phyloP scores from a whole-genome alignment of 495 filamentous ascomycete species.

The Sporormia fimetaria region DNA sequence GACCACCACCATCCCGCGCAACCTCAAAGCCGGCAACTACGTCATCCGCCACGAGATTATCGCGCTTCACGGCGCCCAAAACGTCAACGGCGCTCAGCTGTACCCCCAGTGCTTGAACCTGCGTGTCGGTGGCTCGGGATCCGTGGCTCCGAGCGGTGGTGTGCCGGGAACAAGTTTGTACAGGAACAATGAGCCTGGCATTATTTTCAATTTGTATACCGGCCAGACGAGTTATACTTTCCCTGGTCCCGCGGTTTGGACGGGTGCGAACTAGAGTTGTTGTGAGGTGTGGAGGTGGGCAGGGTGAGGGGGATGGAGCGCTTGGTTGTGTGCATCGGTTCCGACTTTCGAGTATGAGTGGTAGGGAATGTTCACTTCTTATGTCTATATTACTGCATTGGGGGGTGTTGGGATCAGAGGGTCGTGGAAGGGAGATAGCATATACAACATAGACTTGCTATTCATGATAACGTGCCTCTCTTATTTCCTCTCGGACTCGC shows the following conservation, averaged over 20 bases:
- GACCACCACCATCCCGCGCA: background rate
- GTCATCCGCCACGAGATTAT: conserved; percentile 21
- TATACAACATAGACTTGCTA: too few species aligned
- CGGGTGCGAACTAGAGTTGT: conserved; percentile 8
- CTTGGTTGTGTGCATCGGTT: too few species aligned
- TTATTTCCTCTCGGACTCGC: too few species aligned
- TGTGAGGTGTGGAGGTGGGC: too few species aligned
- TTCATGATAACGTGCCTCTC: too few species aligned
- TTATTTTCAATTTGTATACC: conserved; percentile 14
- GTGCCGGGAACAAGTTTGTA: conserved; percentile 9
- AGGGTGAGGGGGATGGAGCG: too few species aligned
- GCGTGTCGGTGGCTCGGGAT: conserved; percentile 8
- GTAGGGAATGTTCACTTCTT: too few species aligned
- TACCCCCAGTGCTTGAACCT: conserved; percentile 20
- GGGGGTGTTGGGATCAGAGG: too few species aligned
- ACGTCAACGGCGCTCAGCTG: conserved; percentile 12
- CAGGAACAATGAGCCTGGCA: conserved; percentile 7
- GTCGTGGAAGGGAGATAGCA: too few species aligned
- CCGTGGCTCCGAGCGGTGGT: background rate
- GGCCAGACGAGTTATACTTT: conserved; percentile 3
- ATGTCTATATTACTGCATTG: too few species aligned
- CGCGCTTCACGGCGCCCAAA: conserved; percentile 8
- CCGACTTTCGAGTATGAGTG: too few species aligned
- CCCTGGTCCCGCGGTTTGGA: conserved; percentile 10
- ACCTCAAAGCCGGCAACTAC: conserved; percentile 13